Conservation (phyloP, 306 rosid genomes). For the Canavalia ensiformis region DNA sequence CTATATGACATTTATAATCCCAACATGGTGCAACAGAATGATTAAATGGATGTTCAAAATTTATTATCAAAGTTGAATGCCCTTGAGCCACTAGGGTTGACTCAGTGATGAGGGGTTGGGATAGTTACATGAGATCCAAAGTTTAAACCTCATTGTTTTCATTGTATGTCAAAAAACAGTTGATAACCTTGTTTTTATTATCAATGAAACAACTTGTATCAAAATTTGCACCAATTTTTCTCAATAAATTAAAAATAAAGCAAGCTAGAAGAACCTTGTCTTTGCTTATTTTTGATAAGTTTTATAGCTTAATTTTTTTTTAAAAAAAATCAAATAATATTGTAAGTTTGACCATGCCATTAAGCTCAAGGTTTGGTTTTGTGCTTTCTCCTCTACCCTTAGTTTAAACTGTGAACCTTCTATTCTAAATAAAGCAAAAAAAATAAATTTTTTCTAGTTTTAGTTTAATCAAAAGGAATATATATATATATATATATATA, state of each 20-base stretch:
- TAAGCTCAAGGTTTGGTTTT: conserved; percentile 14
- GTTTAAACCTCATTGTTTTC: too few relatives aligned
- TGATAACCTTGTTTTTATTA: background rate
- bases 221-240: conserved; percentile 12
- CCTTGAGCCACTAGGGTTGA: background rate
- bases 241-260: background rate
- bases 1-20: conserved; percentile 15
- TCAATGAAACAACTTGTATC: background rate
- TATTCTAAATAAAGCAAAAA: background rate
- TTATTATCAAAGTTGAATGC: conserved; percentile 1
- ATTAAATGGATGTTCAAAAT: background rate
- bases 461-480: background rate
- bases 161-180: too few relatives aligned
- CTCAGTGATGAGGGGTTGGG: too few relatives aligned
- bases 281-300: background rate
- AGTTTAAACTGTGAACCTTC: conserved; percentile 8
- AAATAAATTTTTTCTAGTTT: background rate
- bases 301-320: background rate
- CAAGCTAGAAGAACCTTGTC: background rate
- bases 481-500: background rate
- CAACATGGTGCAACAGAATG: conserved; percentile 13
- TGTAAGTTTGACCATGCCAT: background rate
- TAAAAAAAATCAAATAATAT: background rate
- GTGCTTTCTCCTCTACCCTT: conserved; percentile 6
- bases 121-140: too few relatives aligned